A percentile compares a stretch with the other conserved stretches of the same genome.
phyloP scores from a whole-genome alignment of 2,329 filamentous ascomycete genomes.

The Fusarium albidum region DNA sequence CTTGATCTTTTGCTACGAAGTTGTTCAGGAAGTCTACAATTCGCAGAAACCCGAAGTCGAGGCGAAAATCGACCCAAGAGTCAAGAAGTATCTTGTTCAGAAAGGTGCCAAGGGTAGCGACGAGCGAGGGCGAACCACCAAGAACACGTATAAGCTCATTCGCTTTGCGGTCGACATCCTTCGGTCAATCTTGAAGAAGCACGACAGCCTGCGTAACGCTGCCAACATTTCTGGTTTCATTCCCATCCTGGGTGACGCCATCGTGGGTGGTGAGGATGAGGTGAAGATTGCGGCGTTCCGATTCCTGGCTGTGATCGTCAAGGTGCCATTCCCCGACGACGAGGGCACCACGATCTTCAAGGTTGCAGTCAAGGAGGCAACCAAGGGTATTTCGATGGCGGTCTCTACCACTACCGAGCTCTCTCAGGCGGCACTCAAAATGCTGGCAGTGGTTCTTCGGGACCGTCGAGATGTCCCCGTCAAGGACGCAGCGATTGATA shows the following conservation, averaged over 20 bases:
- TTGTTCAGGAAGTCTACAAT: slow-evolving; percentile 86
- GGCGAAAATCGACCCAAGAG: slow-evolving; percentile 66
- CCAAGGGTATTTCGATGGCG: slow-evolving; percentile 79
- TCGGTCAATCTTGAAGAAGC: slow-evolving; percentile 84
- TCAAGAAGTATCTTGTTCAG: slow-evolving; percentile 81
- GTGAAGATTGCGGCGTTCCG: slow-evolving; percentile 89
- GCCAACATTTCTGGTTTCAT: slow-evolving; percentile 86
- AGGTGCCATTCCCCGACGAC: slow-evolving; percentile 80
- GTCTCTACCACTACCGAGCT: slow-evolving; percentile 83
- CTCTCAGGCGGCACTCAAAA: slow-evolving; percentile 86
- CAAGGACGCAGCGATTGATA: slow-evolving; percentile 83
- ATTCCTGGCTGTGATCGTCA: slow-evolving; percentile 84
- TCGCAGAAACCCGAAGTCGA: slow-evolving; percentile 61
- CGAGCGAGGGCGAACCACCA: slow-evolving; percentile 75
- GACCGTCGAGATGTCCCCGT: slow-evolving; percentile 80
- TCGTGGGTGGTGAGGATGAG: slow-evolving; percentile 87
- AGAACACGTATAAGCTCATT: slow-evolving; percentile 86
- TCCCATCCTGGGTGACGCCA: slow-evolving; percentile 85
- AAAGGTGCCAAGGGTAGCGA: slow-evolving; percentile 79
- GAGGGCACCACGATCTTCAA: slow-evolving; percentile 70
- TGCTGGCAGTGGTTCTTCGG: slow-evolving; percentile 84
- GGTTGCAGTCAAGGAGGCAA: slow-evolving; percentile 85
- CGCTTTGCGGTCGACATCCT: slow-evolving; percentile 90
- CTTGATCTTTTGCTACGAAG: slow-evolving; percentile 93
- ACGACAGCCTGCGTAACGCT: slow-evolving; percentile 80